Evolutionary conservation across 129 eudicot genomes (phyloP), one percentile per base, ranked within the genome.

Genomic region (Artemisia annua): DNA sequence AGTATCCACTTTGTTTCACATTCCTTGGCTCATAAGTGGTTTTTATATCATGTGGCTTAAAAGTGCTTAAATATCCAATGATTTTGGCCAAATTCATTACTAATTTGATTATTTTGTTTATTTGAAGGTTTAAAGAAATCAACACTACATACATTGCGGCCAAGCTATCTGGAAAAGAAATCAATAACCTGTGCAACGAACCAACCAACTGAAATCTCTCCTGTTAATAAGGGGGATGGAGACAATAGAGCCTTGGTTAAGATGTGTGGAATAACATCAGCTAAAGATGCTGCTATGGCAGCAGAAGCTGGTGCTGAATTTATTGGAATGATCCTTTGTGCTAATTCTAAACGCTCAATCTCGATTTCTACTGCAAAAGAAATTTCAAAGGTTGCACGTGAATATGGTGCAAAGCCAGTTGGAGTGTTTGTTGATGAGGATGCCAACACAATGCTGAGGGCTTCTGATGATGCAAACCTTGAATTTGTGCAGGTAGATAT

Each of bases 261-360:
- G 74, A 90, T 95, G 97, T 95, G 99, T 74, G 99, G 99, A 71
- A 87, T 95, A 78, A 91, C 96, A 72, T 95, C 99, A 46, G 83
- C 96, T 72, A 82, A 76, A 85, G 99, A 95, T 80, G 99, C 99
- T 70, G 96, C 94, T 58, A 17, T 95, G 60, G 99, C 99, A 67
- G 97, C 94, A 57, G 90, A 95, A 83, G 96, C 97, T 24, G 99
- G 99, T 73, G 97, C 99, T 15, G 79, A 91, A 67, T 86, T 86
- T 57, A 88, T 95, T 50, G 99, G 99, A 53, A 95, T 95, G 99
- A 95, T 95, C 76, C n/a, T 95, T 62, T 95, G 97, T 96, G 96
- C 99, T 44, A 82, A 95, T 67, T 95, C 96, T 48, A 90, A 88
- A 76, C 96, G 99, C 17, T 95, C 99, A 9, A 75, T 95, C 72